These are phyloP conservation scores for Panus rudis DNA, from an alignment of 768 basidiomycete genomes.

Conservation along the genomic window DNA sequence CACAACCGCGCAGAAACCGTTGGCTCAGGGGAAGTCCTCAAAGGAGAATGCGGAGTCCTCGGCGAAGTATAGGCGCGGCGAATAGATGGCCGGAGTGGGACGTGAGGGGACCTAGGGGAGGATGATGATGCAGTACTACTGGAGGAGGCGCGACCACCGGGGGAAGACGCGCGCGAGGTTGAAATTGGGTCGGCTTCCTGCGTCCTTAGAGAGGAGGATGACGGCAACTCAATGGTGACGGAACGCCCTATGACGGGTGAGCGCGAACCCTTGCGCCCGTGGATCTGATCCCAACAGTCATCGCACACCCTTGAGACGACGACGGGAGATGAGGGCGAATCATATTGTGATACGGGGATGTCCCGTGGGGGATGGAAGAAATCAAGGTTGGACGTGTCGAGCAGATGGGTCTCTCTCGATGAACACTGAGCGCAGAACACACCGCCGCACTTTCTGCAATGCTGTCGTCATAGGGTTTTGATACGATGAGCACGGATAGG, in stretches of 20 bases:
- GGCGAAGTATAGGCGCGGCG: slow-evolving; percentile 29
- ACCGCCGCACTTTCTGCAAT: slow-evolving; percentile 82
- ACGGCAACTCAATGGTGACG: slow-evolving; percentile 6
- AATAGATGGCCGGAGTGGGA: slow-evolving; percentile 6
- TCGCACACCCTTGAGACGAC: slow-evolving; percentile 61
- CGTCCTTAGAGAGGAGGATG: slow-evolving; percentile 8
- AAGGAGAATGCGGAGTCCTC: slow-evolving; percentile 23
- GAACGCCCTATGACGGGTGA: slow-evolving; percentile 31
- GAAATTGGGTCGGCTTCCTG: slow-evolving; percentile 4
- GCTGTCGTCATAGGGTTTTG: slow-evolving; percentile 34
- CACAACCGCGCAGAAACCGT: slow-evolving; percentile 3
- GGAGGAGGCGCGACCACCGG: slow-evolving; percentile 11
- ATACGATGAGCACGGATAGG: slow-evolving; percentile 19
- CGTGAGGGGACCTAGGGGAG: slow-evolving; percentile 5
- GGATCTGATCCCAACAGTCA: slow-evolving; percentile 70
- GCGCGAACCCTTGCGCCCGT: slow-evolving; percentile 40
- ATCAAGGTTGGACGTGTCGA: slow-evolving; percentile 64
- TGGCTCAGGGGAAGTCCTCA: slow-evolving; percentile 15
- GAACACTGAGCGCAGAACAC: slow-evolving; percentile 65
- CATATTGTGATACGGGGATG: slow-evolving; percentile 50
- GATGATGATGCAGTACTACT: no score
- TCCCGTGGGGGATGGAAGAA: slow-evolving; percentile 70
- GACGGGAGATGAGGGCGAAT: slow-evolving; percentile 55
- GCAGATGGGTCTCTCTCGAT: slow-evolving; percentile 49
- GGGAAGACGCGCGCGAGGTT: slow-evolving; percentile 11